phyloP scores from a whole-genome alignment of 2,329 filamentous ascomycete species.

The Neofusicoccum kwambonambiense region DNA sequence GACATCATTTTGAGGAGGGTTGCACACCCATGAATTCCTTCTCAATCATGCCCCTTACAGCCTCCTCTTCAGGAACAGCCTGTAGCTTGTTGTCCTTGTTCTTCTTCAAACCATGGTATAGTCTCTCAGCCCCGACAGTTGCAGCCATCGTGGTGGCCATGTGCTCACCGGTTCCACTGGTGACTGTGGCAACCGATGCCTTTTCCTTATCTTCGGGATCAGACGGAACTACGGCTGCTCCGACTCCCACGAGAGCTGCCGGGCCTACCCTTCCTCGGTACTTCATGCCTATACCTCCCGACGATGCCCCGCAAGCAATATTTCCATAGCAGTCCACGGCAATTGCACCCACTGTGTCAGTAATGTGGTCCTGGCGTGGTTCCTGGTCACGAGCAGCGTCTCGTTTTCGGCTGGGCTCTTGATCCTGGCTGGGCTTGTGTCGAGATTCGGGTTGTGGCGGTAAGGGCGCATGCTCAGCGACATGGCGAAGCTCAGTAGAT shows the following conservation, averaged over 20 bases:
- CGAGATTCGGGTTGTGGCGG: not conserved
- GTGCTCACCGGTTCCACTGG: constrained; percentile 94
- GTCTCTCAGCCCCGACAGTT: constrained; percentile 77
- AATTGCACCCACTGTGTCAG: constrained; percentile 94
- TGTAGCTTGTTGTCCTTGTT: constrained; percentile 58
- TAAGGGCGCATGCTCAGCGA: constrained; percentile 7
- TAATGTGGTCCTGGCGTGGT: constrained; percentile 64
- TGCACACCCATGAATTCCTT: constrained; percentile 80
- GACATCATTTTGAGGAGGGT: not conserved
- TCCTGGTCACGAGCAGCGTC: not conserved
- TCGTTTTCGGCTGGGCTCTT: not conserved
- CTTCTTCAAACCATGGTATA: constrained; percentile 70
- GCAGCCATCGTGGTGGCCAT: constrained; percentile 96
- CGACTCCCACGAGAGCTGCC: constrained; percentile 87
- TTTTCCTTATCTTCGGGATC: constrained; percentile 68
- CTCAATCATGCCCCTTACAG: constrained; percentile 73
- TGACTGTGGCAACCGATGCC: constrained; percentile 76
- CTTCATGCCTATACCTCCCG: constrained; percentile 98
- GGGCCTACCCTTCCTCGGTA: constrained; percentile 88
- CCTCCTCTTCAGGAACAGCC: constrained; percentile 72
- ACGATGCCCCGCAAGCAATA: constrained; percentile 93
- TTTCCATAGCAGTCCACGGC: constrained; percentile 82
- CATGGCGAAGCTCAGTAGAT: constrained; percentile 7
- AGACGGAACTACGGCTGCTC: constrained; percentile 81
- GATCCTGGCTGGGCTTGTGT: not conserved